These are phyloP conservation scores for Cajanus cajan DNA, from an alignment of 306 rosid species.

Conservation along the genomic window DNA sequence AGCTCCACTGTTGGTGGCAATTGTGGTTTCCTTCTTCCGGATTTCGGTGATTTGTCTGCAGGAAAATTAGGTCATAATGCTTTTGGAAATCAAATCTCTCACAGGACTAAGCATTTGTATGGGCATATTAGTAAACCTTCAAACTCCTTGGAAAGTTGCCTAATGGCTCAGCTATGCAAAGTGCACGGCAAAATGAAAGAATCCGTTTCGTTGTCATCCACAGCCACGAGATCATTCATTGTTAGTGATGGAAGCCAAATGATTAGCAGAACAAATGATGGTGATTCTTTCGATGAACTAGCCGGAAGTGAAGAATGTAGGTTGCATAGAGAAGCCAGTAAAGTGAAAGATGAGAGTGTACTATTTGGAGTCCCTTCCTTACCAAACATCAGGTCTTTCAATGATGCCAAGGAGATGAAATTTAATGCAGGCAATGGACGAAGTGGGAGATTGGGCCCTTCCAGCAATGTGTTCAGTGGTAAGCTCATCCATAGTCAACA, in stretches of 20 bases:
- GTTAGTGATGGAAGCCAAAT: constrained; percentile 53
- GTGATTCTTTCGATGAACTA: constrained; percentile 29
- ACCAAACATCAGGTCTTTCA: constrained; percentile 34
- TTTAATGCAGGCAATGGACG: constrained; percentile 31
- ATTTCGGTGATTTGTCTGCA: constrained; percentile 5
- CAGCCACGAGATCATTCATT: constrained; percentile 43
- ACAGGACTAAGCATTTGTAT: constrained; percentile 31
- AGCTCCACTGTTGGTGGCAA: constrained; percentile 28
- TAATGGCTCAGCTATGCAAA: constrained; percentile 69
- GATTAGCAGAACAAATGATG: constrained; percentile 34
- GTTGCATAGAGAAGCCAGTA: constrained; percentile 28
- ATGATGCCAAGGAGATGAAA: constrained; percentile 38
- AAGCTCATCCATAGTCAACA: constrained; percentile 39
- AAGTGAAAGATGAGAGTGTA: constrained; percentile 36
- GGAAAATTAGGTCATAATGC: constrained; percentile 44
- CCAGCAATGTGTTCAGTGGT: constrained; percentile 28
- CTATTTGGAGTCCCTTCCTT: constrained; percentile 42
- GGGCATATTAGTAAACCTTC: constrained; percentile 40
- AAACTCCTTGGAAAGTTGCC: constrained; percentile 76
- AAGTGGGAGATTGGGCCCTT: constrained; percentile 38
- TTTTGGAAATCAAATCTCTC: constrained; percentile 40
- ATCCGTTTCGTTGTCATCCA: constrained; percentile 34
- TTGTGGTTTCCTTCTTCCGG: constrained; percentile 24
- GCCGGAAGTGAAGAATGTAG: constrained; percentile 31
- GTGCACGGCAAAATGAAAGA: constrained; percentile 52